These are phyloP conservation scores for Lippia alba DNA, from an alignment of 305 asterid genomes.

Conservation along the genomic window DNA sequence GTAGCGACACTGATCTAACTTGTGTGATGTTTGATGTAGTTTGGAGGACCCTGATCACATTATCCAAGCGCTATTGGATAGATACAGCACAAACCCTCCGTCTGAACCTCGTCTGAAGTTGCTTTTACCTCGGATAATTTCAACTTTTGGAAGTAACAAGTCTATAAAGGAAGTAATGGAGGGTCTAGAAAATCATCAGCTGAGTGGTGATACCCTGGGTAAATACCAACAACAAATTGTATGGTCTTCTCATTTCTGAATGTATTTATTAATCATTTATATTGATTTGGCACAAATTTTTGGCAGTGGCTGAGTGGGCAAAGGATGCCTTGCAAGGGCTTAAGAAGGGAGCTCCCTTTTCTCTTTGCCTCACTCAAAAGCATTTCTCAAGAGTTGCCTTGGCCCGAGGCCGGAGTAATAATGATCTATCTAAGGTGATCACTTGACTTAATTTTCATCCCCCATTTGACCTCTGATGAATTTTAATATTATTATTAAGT, in stretches of 20 bases:
- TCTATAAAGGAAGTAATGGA: conserved; percentile 64
- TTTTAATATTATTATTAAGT: no score
- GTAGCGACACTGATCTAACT: conserved; percentile 4
- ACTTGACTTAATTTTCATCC: no score
- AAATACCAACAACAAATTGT: conserved; percentile 31
- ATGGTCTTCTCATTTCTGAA: conserved; percentile 11
- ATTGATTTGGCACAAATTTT: conserved; percentile 17
- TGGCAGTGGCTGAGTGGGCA: conserved; percentile 95
- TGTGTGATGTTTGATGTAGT: conserved; percentile 47
- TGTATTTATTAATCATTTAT: conserved; percentile 18
- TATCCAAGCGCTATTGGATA: conserved; percentile 61
- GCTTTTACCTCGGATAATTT: conserved; percentile 84
- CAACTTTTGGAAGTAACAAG: conserved; percentile 76
- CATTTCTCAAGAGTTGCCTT: conserved; percentile 79
- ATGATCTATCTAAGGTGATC: conserved; percentile 69
- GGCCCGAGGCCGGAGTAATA: conserved; percentile 57
- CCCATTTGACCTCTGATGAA: no score
- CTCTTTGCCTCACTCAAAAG: conserved; percentile 77
- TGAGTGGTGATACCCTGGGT: conserved; percentile 86
- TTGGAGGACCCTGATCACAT: conserved; percentile 82
- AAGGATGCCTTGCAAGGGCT: conserved; percentile 93
- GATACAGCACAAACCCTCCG: conserved; percentile 67
- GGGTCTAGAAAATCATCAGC: conserved; percentile 80
- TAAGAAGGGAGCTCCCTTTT: conserved; percentile 88
- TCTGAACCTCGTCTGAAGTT: conserved; percentile 79